Base-by-base conservation (phyloP, 805 yeast species). In the Yarrowia sp. region DNA sequence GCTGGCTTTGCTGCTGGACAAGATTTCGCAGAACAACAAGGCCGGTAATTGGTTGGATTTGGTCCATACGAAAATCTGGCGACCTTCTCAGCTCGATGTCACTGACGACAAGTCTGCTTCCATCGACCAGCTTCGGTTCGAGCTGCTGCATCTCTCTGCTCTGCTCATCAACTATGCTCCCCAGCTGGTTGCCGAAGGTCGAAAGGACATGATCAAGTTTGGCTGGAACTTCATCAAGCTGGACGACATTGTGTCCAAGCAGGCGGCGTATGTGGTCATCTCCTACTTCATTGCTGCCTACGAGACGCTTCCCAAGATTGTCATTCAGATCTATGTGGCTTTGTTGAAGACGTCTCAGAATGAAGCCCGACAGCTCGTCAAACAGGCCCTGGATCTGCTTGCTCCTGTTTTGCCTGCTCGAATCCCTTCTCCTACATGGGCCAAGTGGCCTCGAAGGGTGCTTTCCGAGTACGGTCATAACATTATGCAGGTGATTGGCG, bases 401-500 rank as follows among this genome's bases (percentile, higher is more conserved):
- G 97, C 98, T 0, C 97, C 97, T 0, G 95, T 89, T 0, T 81
- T 93, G 80, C 86, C 89, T 1, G 81, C 81, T 65, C 80, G 96
- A 62, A 83, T 89, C 76, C 79, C 79, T 6, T 71, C 81, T 1
- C 82, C 85, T 8, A 78, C 81, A 66, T 95, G 98, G 98, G 83
- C 95, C 61, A 92, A 90, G 69, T 92, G 97, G 92, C 96, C 97
- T 0, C 86, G 98, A 69, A 82, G 98, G 62, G 95, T 93, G 1
- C 80, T 95, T 13, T 86, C 92, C 1, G 98, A 96, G 72, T 96
- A 92, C 71, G 93, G 95, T 0, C 89, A 87, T 72, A 91, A 86
- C 71, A 92, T 91, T 3, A 84, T 87, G 1, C 97, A 91, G 71
- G 97, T 92, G 42, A 78, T 90, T 67, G 89, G 90, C 66, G 89